Evolutionary conservation across 148 eudicot species (phyloP), one percentile per base, ranked within the genome.

Genomic region (Camellia sinensis): DNA sequence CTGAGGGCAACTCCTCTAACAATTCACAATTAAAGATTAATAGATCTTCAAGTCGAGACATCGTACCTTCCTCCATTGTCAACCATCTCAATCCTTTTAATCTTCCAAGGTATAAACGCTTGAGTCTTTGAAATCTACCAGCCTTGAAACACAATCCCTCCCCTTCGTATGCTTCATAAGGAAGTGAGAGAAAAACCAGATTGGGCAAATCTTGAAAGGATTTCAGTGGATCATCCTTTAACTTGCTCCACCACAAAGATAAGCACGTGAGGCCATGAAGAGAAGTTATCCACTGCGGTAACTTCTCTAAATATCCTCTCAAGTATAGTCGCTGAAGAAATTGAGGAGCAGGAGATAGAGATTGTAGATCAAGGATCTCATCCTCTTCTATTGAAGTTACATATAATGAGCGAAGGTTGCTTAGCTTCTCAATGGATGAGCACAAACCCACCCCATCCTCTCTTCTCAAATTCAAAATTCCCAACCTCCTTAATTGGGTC

Each of bases 41-140:
- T 8, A 54, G 69, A 8, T 64, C 21, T 2, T 65, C 21, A 5
- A 80, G 73, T 37, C 6, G 13, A 19, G 83, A 73, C 83, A 80
- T 66, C 2, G 83, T 70, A 10, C 83, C 83, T 54, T 80, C 41
- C 45, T 80, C 73, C 21, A 80, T 44, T 18, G 0, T 60, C 59
- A 80, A 18, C 77, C 53, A 21, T 65, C 44, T 73, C 56, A 80
- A 37, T 52, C 17, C 43, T 17, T 21, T 12, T 9, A 65, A 43
- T 21, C 4, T 22, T 1, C 7, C 4, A 5, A 80, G 17, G 1
- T 0, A 9, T 45, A 80, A 56, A 10, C 8, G 0, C 12, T 67
- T 41, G 6, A 80, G 83, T 66, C 44, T 74, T 7, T 45, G 78
- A 41, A 73, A 80, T 1, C 78, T 74, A 53, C 66, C 40, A 52